These are phyloP conservation scores for Polytolypa hystricis DNA, from an alignment of 2,329 filamentous ascomycete species.

Conservation along the genomic window DNA sequence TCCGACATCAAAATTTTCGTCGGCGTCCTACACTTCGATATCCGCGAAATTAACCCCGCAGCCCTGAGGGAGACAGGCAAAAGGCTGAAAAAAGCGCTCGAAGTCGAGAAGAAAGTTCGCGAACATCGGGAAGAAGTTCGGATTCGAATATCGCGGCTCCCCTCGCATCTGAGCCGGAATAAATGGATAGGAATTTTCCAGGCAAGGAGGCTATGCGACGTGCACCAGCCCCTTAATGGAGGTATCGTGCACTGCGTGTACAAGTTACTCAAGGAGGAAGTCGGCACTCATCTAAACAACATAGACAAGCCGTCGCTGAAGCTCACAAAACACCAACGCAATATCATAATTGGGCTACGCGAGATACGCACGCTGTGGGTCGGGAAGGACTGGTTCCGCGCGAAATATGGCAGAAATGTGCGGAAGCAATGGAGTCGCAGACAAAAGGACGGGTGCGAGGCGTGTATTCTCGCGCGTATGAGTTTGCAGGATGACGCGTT, in stretches of 20 bases:
- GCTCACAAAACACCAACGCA: conserved; percentile 8
- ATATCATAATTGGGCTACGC: conserved; percentile 15
- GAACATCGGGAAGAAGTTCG: no score
- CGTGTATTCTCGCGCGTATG: conserved; percentile 27
- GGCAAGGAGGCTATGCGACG: conserved; percentile 15
- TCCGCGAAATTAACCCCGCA: no score
- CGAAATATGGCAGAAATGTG: no score
- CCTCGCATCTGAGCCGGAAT: no score
- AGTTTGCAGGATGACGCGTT: conserved; percentile 16
- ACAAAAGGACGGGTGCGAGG: conserved; percentile 23
- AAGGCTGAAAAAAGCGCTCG: no score
- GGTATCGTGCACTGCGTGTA: conserved; percentile 11
- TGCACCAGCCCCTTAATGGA: conserved; percentile 17
- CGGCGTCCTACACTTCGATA: no score
- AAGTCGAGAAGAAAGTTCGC: no score
- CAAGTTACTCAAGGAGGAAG: not conserved
- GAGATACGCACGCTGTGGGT: conserved; percentile 25
- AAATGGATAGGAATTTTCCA: no score
- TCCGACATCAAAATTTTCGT: no score
- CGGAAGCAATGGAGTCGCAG: conserved; percentile 18
- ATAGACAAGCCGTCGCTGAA: conserved; percentile 14
- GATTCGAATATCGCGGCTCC: no score
- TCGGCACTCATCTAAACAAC: conserved; percentile 9
- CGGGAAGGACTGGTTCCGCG: conserved; percentile 6
- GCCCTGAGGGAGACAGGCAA: no score